phyloP scores from a whole-genome alignment of 2,329 filamentous ascomycete species.

The Zalaria sp. region DNA sequence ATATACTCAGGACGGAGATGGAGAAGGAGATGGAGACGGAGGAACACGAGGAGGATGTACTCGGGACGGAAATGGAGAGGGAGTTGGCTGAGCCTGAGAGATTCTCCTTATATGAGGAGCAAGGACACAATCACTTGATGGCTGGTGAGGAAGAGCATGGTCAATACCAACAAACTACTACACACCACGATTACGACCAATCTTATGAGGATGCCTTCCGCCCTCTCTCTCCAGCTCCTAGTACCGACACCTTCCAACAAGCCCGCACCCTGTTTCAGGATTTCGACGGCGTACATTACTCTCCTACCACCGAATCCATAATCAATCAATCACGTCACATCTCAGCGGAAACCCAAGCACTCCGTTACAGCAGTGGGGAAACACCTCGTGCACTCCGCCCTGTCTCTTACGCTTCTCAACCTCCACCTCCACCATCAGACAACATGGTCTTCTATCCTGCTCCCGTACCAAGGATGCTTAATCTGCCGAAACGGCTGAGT shows the following conservation, averaged over 20 bases:
- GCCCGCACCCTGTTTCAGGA: constrained; percentile 57
- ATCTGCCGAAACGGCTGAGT: constrained; percentile 77
- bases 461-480: constrained; percentile 84
- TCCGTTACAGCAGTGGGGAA: constrained; percentile 9
- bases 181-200: constrained; percentile 1
- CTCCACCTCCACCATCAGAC: constrained; percentile 47
- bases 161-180: constrained; percentile 1
- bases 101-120: too few relatives aligned
- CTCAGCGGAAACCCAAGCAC: constrained; percentile 15
- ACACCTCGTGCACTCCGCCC: constrained; percentile 19
- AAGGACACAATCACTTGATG: too few relatives aligned
- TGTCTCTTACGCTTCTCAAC: constrained; percentile 37
- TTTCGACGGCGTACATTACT: constrained; percentile 69
- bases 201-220: neutral
- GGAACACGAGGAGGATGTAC: too few relatives aligned
- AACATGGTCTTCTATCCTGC: constrained; percentile 93
- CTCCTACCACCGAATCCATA: constrained; percentile 32
- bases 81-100: too few relatives aligned
- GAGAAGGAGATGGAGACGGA: too few relatives aligned
- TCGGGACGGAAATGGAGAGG: too few relatives aligned
- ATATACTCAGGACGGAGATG: neutral
- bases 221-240: constrained; percentile 20
- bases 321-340: constrained; percentile 18
- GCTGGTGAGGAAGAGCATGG: neutral
- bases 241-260: constrained; percentile 50